Evolutionary conservation across 2,329 filamentous ascomycete genomes (phyloP), one percentile per base, ranked within the genome.

Genomic region (Xylaria sp.): DNA sequence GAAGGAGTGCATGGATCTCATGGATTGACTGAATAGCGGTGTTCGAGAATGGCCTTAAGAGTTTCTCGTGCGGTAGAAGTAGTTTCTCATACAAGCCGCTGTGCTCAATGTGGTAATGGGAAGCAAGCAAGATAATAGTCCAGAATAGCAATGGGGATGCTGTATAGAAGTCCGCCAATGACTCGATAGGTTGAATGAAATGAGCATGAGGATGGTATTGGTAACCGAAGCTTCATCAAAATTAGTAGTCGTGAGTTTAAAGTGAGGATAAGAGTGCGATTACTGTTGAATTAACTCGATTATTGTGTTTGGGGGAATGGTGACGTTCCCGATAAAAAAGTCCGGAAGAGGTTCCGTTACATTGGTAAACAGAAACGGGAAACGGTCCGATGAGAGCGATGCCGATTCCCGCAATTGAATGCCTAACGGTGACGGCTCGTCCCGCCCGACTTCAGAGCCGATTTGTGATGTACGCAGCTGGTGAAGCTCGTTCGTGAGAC

Each of bases 211-310:
- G 3, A 28, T 66, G 51, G 20, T 69, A 69, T 20, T 69, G 60
- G 20, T 66, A n/a, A 13, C 61, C 63, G 46, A 71, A 69, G 59
- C 66, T 71, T 61, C n/a, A 39, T 57, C 46, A 48, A 28, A 20
- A 65, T 70, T 25, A 65, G 66, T 51, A 62, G 55, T 57, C 8
- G 56, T 18, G 50, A 61, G n/a, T 28, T 41, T 56, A 34, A 18
- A 37, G 25, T 10, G 13, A 52, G 41, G 56, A n/a, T 3, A 44
- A 46, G 57, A 46, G 25, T 60, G 63, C 25, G 54, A 50, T 34
- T 66, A 70, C 67, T 70, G 59, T 63, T 64, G 52, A 25, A 71
- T 61, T 41, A 71, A 57, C 44, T 70, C 63, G n/a, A 69, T n/a
- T 44, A 67, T 58, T 18, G 59, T 65, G 15, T 41, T 28, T 13